Evolutionary conservation across 331 rosid species (phyloP), one percentile per base, ranked within the genome.

Genomic region (Prunus yedoensis): DNA sequence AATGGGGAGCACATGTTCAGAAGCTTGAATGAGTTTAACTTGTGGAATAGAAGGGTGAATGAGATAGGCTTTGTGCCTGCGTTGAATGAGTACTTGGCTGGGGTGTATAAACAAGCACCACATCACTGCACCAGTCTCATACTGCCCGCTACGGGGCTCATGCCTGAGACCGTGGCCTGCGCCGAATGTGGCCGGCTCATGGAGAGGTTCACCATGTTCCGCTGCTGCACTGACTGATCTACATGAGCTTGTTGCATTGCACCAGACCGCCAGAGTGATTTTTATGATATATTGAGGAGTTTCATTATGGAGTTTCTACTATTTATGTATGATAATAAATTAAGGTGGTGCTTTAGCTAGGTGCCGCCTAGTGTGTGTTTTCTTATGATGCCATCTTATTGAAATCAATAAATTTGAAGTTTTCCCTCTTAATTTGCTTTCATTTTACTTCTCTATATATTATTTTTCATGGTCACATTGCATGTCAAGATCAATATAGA

Each of bases 181-280:
- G 88, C 87, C 35, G 97, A 89, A 70, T 91, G 97, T 50, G 83
- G 93, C 18, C 81, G 74, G 17, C 66, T 83, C 28, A 91, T 91
- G 93, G 90, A 88, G 25, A 82, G 83, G 67, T 84, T 74, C 81
- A 84, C 81, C 77, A 79, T 86, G 92, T 91, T 86, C 81, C 89
- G 88, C 41, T 91, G 96, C 84, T 86, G 97, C 83, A 84, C 66
- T 25, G 88, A 88, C 17, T 86, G 67, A 87, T 23, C 43, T 38
- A 38, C 43, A 38, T 38, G 14, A 52, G 21, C 35, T 53, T 54
- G 4, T 11, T 49, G 35, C 18, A 10, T 38, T 17, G 50, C 46
- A 6, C 20, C 30, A 11, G 27, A n/a, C 17, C 46, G 12, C 52
- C 14, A 65, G 10, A n/a, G 17, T 65, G 51, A 43, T 65, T 38